phyloP scores from a whole-genome alignment of 768 basidiomycete genomes.

The Rhizopogon vulgaris region DNA sequence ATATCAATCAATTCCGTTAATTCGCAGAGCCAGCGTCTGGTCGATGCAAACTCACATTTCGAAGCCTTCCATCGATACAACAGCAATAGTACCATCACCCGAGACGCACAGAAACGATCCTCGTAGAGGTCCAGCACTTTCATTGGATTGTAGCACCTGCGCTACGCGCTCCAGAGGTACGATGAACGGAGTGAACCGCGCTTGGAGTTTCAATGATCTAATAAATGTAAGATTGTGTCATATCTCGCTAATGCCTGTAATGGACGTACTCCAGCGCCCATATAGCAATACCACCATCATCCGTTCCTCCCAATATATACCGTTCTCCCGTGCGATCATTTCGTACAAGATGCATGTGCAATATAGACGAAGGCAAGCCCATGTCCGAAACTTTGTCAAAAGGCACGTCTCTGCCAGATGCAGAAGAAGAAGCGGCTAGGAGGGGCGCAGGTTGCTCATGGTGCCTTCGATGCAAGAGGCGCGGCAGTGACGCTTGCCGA shows the following conservation, averaged over 20 bases:
- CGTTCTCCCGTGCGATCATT: conserved; percentile 56
- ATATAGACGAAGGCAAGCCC: conserved; percentile 39
- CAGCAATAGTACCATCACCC: conserved; percentile 74
- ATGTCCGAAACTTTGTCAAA: conserved; percentile 37
- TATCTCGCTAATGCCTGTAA: neutral
- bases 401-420: conserved; percentile 3
- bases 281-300: conserved; percentile 72
- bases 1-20: neutral
- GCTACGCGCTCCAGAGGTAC: conserved; percentile 56
- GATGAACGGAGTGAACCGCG: conserved; percentile 70
- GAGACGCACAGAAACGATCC: conserved; percentile 72
- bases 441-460: neutral
- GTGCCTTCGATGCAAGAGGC: conserved; percentile 19
- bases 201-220: conserved; percentile 61
- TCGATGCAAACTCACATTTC: conserved; percentile 59
- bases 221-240: neutral
- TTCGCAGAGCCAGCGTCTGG: neutral
- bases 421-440: neutral
- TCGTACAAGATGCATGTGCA: conserved; percentile 46
- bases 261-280: conserved; percentile 60
- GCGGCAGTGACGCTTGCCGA: conserved; percentile 34
- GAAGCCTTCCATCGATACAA: conserved; percentile 68
- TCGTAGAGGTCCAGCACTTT: conserved; percentile 48
- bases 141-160: conserved; percentile 40
- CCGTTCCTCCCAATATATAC: conserved; percentile 66